Evolutionary conservation across 139 green algal genomes (phyloP), one percentile per base, ranked within the genome.

Genomic region (Ostreobium quekettii): DNA sequence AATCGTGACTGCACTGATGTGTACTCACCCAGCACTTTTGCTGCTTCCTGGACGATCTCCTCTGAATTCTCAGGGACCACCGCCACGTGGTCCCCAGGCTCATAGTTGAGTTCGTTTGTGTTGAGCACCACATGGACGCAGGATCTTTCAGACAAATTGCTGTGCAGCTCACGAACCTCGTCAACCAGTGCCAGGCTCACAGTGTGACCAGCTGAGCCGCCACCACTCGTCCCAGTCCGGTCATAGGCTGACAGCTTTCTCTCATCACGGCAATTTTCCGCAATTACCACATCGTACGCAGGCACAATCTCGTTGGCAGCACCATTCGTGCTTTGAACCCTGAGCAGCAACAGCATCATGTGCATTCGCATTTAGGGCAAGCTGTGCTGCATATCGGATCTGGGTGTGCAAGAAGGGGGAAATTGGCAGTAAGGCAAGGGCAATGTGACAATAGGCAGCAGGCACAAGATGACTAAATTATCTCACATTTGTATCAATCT

Each of bases 51-150:
- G 11, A 97, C 88, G 1, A 92, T 71, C 0, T 80, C 76, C 0
- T 60, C 29, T 2, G 48, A 61, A 82, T 99, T 99, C 29, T 86
- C 74, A 0, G 88, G 72, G 58, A 86, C 85, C 15, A 99, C 68
- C 19, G 80, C 93, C 53, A 98, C 82, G 71, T 99, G 93, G 76
- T 98, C 93, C 0, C 93, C 91, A 3, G 79, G 53, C 47, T 82
- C 73, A 71, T 94, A 93, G 1, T 28, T 65, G 35, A 80, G 15
- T 7, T 39, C 73, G 8, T 36, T 53, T 1, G 91, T 78, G 47
- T 97, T 87, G 46, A 98, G 46, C 84, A 97, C 93, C 22, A 92
- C 89, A 74, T 98, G 93, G 66, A 97, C 80, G 72, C 93, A 98
- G 0, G 78, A 91, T 61, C 93, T 81, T 29, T 90, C 89, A 1